These are phyloP conservation scores for Batkoa obscura DNA, from an alignment of 371 early-diverging fungal genomes.

Conservation along the genomic window DNA sequence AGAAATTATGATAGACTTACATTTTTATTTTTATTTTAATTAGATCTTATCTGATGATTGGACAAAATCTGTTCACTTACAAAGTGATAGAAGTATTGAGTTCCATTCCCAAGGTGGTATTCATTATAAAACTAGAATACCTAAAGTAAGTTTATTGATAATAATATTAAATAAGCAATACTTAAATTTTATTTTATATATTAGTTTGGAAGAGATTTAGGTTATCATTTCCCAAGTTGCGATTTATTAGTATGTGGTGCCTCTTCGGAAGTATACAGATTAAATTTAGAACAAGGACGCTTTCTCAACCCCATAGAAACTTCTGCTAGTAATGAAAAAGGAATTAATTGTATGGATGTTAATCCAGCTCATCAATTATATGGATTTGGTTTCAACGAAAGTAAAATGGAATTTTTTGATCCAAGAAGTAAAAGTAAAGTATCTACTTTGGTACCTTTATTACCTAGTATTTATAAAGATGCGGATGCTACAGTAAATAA, in stretches of 20 bases:
- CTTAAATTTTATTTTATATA: neutral
- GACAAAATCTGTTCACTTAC: slow-evolving; percentile 88
- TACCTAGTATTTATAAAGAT: slow-evolving; percentile 19
- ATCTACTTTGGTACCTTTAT: slow-evolving; percentile 33
- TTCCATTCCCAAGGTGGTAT: slow-evolving; percentile 93
- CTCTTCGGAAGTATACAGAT: slow-evolving; percentile 65
- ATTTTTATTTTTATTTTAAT: neutral
- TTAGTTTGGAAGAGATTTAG: slow-evolving; percentile 76
- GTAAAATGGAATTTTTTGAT: slow-evolving; percentile 89
- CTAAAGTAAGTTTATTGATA: slow-evolving; percentile 28
- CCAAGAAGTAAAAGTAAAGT: slow-evolving; percentile 59
- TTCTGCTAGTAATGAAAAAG: slow-evolving; percentile 26
- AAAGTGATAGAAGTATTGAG: slow-evolving; percentile 83
- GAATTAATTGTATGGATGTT: slow-evolving; percentile 63
- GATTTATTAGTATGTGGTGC: slow-evolving; percentile 80
- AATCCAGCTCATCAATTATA: slow-evolving; percentile 85
- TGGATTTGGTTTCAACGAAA: slow-evolving; percentile 75
- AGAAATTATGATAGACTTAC: neutral
- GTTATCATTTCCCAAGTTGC: slow-evolving; percentile 80
- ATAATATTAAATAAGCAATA: no score
- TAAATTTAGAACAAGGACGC: slow-evolving; percentile 90
- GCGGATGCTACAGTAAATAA: slow-evolving; percentile 14
- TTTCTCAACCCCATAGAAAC: slow-evolving; percentile 73
- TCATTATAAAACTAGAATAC: slow-evolving; percentile 90
- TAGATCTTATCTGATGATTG: slow-evolving; percentile 90